Conservation (phyloP, 2,329 filamentous ascomycete species). For the Microascus cirrosus region DNA sequence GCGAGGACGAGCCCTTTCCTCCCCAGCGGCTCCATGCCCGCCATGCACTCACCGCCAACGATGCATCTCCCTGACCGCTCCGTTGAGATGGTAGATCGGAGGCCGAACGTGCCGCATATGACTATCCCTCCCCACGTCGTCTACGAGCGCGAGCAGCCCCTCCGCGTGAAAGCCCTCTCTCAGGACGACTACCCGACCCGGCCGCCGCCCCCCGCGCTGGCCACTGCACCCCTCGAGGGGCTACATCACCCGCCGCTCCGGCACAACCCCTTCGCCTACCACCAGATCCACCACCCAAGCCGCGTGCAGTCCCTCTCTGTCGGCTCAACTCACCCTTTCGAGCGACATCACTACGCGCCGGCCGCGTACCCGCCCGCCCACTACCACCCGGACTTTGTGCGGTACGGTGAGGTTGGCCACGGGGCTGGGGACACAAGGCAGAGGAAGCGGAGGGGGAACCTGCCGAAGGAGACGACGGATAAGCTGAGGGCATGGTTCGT, state of each 20-base stretch:
- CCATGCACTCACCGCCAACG: constrained; percentile 16
- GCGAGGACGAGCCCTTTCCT: constrained; percentile 22
- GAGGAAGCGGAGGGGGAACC: constrained; percentile 64
- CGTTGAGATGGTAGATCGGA: constrained; percentile 19
- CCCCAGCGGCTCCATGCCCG: constrained; percentile 16
- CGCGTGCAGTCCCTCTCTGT: constrained; percentile 34
- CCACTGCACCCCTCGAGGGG: constrained; percentile 19
- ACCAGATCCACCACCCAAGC: constrained; percentile 27
- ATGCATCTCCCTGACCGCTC: constrained; percentile 21
- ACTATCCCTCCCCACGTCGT: constrained; percentile 20
- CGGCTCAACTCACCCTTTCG: constrained; percentile 19
- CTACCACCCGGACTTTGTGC: constrained; percentile 33
- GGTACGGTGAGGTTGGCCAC: constrained; percentile 25
- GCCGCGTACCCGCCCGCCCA: constrained; percentile 28
- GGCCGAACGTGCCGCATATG: constrained; percentile 27
- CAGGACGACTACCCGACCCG: constrained; percentile 24
- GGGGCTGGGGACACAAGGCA: constrained; percentile 34
- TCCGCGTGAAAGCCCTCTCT: constrained; percentile 16
- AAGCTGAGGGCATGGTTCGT: constrained; percentile 72
- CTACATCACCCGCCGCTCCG: constrained; percentile 20
- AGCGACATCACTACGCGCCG: constrained; percentile 25
- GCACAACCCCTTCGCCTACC: constrained; percentile 21
- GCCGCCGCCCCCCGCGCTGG: constrained; percentile 3
- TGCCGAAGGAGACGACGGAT: constrained; percentile 84
- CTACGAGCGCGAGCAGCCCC: constrained; percentile 20